Conservation (phyloP, 2,329 filamentous ascomycete species). For the Pseudocercospora ulei region DNA sequence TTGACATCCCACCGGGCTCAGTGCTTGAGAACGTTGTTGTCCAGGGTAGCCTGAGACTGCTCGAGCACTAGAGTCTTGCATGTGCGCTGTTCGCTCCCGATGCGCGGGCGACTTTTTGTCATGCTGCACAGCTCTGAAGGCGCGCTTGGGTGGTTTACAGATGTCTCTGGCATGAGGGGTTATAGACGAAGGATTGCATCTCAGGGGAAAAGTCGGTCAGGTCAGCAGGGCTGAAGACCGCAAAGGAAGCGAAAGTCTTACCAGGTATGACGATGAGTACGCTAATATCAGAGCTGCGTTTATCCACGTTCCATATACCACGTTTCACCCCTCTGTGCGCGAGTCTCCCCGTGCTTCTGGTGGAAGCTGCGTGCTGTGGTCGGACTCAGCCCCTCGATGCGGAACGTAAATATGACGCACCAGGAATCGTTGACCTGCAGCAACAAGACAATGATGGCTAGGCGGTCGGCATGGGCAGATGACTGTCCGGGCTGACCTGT, state of each 20-base stretch:
- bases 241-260: constrained; percentile 9
- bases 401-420: constrained; percentile 4
- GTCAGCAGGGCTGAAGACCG: constrained; percentile 14
- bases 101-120: not conserved
- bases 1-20: constrained; percentile 92
- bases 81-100: not conserved
- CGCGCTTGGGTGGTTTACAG: constrained; percentile 11
- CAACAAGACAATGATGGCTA: not conserved
- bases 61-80: constrained; percentile 49
- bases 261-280: constrained; percentile 11
- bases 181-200: constrained; percentile 13
- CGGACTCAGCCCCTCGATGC: not conserved
- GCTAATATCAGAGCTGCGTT: constrained; percentile 4
- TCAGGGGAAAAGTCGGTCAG: constrained; percentile 10
- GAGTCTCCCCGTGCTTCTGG: too few species aligned
- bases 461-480: constrained; percentile 1
- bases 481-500: constrained; percentile 3
- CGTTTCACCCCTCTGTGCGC: too few species aligned
- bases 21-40: constrained; percentile 98
- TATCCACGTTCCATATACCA: too few species aligned
- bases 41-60: constrained; percentile 77
- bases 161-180: constrained; percentile 2
- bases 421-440: constrained; percentile 5
- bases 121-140: constrained; percentile 8
- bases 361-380: too few species aligned